Base-by-base conservation (phyloP, 2,329 filamentous ascomycete genomes). In the Diaporthe sp. region DNA sequence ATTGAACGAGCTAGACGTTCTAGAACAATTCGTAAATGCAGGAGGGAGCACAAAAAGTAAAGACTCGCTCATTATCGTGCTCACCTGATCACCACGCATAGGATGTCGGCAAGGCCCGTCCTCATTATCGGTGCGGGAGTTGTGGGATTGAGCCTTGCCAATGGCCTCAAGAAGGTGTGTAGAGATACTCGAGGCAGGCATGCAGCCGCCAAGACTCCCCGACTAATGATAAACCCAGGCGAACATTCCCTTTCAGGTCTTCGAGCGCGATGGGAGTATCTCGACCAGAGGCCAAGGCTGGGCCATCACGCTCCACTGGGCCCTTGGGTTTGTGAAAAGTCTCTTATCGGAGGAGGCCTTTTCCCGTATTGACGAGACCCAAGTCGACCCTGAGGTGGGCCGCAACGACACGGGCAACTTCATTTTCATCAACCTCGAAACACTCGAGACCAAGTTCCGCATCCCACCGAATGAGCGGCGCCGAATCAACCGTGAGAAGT, bases 291-390 rank as follows among this genome's bases (percentile, higher is more conserved):
- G 76, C 4, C 86, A 87, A 54, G 89, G 90, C 64, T 92, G 90
- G 90, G 90, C 88, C 55, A 84, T 92, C 68, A 91, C 90, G 2
- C 80, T 92, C 45, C 89, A 92, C 78, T 92, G 90, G 89, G 87
- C 85, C 28, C 82, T 91, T 2, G 70, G 58, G 6, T 58, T 47
- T n/a, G 22, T 72, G n/a, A 60, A 66, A 38, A 28, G 25, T 22
- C 70, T 64, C 17, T 19, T 50, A 19, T 72, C 54, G 19, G 70
- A 72, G 15, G 25, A 66, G 57, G 42, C 70, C 6, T 58, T 72
- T 10, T 38, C 40, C 12, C 8, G 35, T 22, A 72, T 60, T 25
- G 38, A 52, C 28, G 42, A 38, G 22, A 67, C 64, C 12, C 64
- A 67, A 4, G 64, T 67, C 30, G 64, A 67, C 30, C 64, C 64